Percentiles rank a stretch among this genome's conserved stretches.
Conservation (phyloP, 2,329 filamentous ascomycete genomes). For the Fusarium bulbicola region DNA sequence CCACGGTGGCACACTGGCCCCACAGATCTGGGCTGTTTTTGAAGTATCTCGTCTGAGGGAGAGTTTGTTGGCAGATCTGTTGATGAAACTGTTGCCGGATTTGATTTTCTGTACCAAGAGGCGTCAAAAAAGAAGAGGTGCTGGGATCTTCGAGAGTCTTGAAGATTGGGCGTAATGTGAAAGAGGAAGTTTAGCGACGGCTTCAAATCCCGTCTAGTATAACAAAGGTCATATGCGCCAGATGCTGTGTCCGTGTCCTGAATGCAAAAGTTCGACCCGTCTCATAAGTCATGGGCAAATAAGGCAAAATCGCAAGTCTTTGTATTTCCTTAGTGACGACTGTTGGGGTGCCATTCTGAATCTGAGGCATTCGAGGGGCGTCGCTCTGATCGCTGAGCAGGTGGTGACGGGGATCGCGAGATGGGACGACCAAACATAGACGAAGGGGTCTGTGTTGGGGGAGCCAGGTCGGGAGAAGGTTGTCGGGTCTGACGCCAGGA, state of each 20-base stretch:
- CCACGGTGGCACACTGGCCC: not conserved
- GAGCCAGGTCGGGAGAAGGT: conserved; percentile 47
- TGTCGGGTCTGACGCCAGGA: conserved; percentile 65
- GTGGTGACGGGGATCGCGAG: conserved; percentile 42
- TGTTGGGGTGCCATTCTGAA: conserved; percentile 36
- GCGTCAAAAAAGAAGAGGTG: not conserved
- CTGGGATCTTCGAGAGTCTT: not conserved
- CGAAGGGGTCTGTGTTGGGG: conserved; percentile 42
- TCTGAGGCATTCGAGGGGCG: conserved; percentile 40
- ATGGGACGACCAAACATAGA: conserved; percentile 34
- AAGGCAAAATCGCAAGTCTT: not conserved
- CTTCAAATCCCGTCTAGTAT: conserved; percentile 1
- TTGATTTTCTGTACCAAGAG: not conserved
- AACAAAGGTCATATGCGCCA: conserved; percentile 21
- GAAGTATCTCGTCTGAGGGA: conserved; percentile 10
- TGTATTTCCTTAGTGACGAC: conserved; percentile 25
- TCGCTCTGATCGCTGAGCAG: conserved; percentile 39
- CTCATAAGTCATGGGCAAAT: conserved; percentile 18
- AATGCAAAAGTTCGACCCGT: conserved; percentile 12
- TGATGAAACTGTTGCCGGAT: not conserved
- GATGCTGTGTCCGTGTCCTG: conserved; percentile 15
- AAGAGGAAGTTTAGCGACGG: not conserved
- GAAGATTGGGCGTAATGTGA: not conserved
- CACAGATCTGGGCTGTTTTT: conserved; percentile 29
- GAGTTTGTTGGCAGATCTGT: not conserved